A percentile compares a stretch with the other conserved stretches of the same genome.
phyloP scores from a whole-genome alignment of 1,284 basidiomycete genomes.

The Cryptococcus amylolentus region DNA sequence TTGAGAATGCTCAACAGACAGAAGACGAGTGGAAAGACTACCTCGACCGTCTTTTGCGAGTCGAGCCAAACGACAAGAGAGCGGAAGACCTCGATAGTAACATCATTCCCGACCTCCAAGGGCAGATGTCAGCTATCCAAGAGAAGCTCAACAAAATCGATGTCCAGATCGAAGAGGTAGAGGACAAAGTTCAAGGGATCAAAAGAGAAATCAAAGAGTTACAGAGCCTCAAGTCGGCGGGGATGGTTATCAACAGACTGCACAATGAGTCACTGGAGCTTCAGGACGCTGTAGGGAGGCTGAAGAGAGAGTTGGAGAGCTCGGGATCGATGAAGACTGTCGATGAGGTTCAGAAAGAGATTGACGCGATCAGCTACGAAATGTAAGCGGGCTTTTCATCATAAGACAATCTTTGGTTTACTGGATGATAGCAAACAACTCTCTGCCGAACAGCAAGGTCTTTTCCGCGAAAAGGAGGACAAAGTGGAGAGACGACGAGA shows the following conservation, averaged over 20 bases:
- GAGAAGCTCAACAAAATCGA: conserved; percentile 51
- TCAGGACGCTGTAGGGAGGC: conserved; percentile 59
- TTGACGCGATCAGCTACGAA: conserved; percentile 60
- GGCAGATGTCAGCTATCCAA: conserved; percentile 61
- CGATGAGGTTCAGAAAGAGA: conserved; percentile 75
- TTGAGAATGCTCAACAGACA: neutral
- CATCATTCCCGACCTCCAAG: conserved; percentile 67
- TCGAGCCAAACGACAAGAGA: conserved; percentile 54
- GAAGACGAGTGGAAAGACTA: conserved; percentile 62
- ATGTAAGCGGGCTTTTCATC: conserved; percentile 57
- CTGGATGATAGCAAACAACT: conserved; percentile 53
- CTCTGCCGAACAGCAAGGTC: conserved; percentile 63
- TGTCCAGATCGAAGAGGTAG: conserved; percentile 20
- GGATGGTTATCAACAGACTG: conserved; percentile 61
- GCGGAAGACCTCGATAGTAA: conserved; percentile 55
- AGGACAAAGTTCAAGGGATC: conserved; percentile 34
- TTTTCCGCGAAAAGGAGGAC: conserved; percentile 65
- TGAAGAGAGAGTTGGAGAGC: conserved; percentile 66
- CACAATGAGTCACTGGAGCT: conserved; percentile 65
- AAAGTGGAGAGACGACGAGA: conserved; percentile 59
- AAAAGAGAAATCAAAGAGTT: conserved; percentile 58
- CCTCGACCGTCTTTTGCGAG: conserved; percentile 58
- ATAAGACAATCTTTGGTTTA: neutral
- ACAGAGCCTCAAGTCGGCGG: conserved; percentile 62
- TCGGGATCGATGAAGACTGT: conserved; percentile 75